Conservation (phyloP, 306 rosid genomes). For the Vachellia pachyceras region DNA sequence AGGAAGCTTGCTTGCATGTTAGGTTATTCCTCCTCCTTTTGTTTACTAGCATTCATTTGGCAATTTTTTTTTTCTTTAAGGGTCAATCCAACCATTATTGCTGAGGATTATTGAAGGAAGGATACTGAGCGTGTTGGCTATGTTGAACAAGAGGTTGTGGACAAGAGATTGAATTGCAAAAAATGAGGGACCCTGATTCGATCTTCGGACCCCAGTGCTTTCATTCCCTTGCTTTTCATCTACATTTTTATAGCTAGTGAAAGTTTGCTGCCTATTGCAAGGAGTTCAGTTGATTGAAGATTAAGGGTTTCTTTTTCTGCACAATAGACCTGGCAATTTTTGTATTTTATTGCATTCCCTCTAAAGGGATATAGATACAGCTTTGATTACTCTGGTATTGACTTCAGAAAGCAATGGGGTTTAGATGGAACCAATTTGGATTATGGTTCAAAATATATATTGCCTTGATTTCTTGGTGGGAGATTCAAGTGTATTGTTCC, state of each 20-base stretch:
- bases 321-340: constrained; percentile 63
- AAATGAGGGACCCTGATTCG: constrained; percentile 73
- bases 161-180: constrained; percentile 28
- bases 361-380: constrained; percentile 41
- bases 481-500: constrained; percentile 54
- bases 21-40: constrained; percentile 69
- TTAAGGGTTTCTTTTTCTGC: constrained; percentile 51
- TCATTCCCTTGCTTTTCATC: constrained; percentile 39
- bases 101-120: constrained; percentile 44
- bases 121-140: constrained; percentile 45
- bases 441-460: constrained; percentile 56
- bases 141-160: constrained; percentile 48
- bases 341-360: constrained; percentile 55
- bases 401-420: constrained; percentile 67
- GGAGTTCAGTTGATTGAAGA: constrained; percentile 43
- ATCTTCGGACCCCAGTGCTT: constrained; percentile 45
- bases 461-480: constrained; percentile 53
- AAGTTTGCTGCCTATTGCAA: constrained; percentile 35
- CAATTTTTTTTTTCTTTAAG: constrained; percentile 17
- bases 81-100: constrained; percentile 34
- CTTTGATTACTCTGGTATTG: constrained; percentile 49
- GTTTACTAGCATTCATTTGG: constrained; percentile 21
- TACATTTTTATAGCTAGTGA: constrained; percentile 49
- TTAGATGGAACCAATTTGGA: constrained; percentile 55
- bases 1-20: constrained; percentile 66